Conservation (phyloP, 768 basidiomycete species). For the Podaxis sp. region DNA sequence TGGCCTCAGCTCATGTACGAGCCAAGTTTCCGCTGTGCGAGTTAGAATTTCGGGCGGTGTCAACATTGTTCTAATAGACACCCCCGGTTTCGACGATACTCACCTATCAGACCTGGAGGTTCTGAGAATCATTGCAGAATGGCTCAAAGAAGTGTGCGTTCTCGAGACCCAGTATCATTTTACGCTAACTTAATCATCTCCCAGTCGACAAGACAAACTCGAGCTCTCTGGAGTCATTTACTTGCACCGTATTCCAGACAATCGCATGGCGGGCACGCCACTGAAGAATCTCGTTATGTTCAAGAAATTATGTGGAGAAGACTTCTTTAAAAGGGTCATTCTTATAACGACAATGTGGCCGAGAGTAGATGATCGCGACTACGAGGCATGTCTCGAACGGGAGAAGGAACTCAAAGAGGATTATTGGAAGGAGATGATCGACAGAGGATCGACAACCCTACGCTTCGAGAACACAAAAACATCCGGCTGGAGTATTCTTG, state of each 20-base stretch:
- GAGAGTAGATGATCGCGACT: background rate
- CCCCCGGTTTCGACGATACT: constrained; percentile 6
- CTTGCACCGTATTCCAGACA: constrained; percentile 14
- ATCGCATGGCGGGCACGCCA: constrained; percentile 11
- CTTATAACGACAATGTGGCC: constrained; percentile 16
- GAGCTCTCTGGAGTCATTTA: constrained; percentile 15
- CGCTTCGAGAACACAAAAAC: no score
- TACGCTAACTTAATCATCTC: no score
- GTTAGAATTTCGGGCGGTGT: background rate
- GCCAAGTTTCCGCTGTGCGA: background rate
- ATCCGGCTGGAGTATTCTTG: no score
- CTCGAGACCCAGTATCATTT: no score
- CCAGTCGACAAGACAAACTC: no score
- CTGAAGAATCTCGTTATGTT: constrained; percentile 13
- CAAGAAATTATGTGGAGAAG: constrained; percentile 10
- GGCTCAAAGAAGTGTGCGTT: no score
- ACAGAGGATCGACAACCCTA: no score
- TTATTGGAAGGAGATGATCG: constrained; percentile 8
- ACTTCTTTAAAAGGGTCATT: constrained; percentile 8
- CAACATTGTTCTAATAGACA: background rate
- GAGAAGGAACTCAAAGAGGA: constrained; percentile 11
- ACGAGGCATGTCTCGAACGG: background rate
- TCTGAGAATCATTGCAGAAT: background rate
- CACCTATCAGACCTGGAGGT: background rate
- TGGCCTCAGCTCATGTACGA: background rate